Base-by-base conservation (phyloP, 768 basidiomycete genomes). In the Tulasnella sp. region DNA sequence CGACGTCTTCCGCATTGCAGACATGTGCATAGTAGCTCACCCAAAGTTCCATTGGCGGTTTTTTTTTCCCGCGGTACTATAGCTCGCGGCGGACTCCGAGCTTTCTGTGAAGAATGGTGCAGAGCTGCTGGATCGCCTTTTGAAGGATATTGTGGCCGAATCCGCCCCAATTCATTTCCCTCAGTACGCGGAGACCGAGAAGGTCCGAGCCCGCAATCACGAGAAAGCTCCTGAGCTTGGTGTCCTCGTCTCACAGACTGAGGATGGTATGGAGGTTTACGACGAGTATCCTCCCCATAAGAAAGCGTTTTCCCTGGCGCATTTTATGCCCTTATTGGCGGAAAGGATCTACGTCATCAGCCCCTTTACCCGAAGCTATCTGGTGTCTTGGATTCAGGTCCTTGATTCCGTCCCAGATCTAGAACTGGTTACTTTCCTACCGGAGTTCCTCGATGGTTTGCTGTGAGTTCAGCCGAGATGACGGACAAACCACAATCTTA, bases 81-180 rank as follows among this genome's bases (percentile, higher is more conserved):
- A 98, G 96, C 92, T 99, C 73, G 92, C 94, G 9, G 93, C 96
- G 26, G 97, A 99, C 79, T 91, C 94, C 0, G 96, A 98, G 76
- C 77, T 92, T 41, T 96, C 97, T 1, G 96, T 99, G 74, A 96
- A 97, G 86, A 98, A 98, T 77, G 96, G 96, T 1, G 95, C 97
- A 1, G 97, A 99, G 79, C 86, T 99, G 35, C 86, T 98, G 72
- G 97, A 99, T 79, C 87, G 96, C 22, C 86, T 98, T n/a, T 86
- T 99, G 76, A 98, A 98, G 78, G 97, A 99, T 76, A 96, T 98
- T 64, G 96, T 98, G 5, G 91, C 95, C 14, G 97, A 98, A 80
- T 92, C 94, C 8, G 97, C 96, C 1, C 94, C 95, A 0, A 90
- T 92, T 40, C 98, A 97, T 79, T 89, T 97, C 67, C 94, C 95